Evolutionary conservation across 495 filamentous ascomycete genomes (phyloP).

Genomic region (Friedmanniomyces simplex): DNA sequence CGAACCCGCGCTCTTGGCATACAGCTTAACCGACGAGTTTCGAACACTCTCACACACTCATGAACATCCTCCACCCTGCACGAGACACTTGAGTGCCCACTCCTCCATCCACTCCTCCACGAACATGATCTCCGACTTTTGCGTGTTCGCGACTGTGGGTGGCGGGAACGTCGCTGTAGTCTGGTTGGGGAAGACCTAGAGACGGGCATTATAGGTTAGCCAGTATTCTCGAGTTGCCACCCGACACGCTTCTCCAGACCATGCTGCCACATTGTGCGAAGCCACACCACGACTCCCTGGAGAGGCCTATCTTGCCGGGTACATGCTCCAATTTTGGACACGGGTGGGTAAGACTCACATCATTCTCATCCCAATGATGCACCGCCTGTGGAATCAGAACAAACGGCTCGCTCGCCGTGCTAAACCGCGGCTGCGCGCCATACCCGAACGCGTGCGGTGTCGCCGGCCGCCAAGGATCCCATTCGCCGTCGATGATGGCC

Average conservation of each 20-base stretch:
- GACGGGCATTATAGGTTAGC: too few relatives aligned
- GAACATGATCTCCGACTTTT: slow-evolving; percentile 45
- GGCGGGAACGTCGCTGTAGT: slow-evolving; percentile 45
- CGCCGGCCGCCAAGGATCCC: slow-evolving; percentile 60
- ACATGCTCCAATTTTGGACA: too few relatives aligned
- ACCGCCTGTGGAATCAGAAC: slow-evolving; percentile 52
- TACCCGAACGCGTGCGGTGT: slow-evolving; percentile 47
- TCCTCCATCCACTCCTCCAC: slow-evolving; percentile 57
- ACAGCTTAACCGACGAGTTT: too few relatives aligned
- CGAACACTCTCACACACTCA: background rate
- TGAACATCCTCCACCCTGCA: slow-evolving; percentile 5
- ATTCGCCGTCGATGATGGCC: slow-evolving; percentile 49
- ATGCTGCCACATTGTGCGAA: too few relatives aligned
- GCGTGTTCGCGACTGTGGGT: slow-evolving; percentile 40
- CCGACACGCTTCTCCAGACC: too few relatives aligned
- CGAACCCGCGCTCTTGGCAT: too few relatives aligned
- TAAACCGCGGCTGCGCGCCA: slow-evolving; percentile 36
- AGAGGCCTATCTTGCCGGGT: too few relatives aligned
- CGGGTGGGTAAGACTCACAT: slow-evolving; percentile 25
- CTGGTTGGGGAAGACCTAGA: slow-evolving; percentile 42
- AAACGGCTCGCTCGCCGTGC: slow-evolving; percentile 49
- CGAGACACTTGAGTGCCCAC: slow-evolving; percentile 31
- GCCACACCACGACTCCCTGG: too few relatives aligned
- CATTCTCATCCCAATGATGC: slow-evolving; percentile 68
- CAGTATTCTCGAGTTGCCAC: too few relatives aligned